phyloP scores from a whole-genome alignment of 202 grass and related monocot genomes.

The Panicum virgatum region DNA sequence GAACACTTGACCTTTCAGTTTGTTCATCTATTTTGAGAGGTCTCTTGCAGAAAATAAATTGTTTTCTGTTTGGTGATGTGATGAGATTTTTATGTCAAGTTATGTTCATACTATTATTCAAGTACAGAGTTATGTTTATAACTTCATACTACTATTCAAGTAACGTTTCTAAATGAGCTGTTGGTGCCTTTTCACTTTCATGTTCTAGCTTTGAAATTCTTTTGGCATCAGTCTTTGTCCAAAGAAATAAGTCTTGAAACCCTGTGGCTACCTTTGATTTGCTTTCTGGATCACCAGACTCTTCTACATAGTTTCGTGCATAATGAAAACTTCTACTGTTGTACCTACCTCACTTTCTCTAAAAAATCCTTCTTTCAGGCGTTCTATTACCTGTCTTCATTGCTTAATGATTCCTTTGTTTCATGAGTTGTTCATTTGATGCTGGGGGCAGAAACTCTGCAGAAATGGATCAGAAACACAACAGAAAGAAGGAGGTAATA shows the following conservation, averaged over 20 bases:
- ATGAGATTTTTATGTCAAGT: not conserved
- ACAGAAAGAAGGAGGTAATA: constrained; percentile 58
- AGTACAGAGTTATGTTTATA: too few species aligned
- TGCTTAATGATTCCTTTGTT: not conserved
- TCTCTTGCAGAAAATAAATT: not conserved
- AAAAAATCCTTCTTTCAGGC: constrained; percentile 18
- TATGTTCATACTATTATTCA: too few species aligned
- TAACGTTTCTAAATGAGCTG: constrained; percentile 21
- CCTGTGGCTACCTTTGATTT: not conserved
- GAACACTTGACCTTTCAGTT: not conserved
- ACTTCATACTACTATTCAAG: constrained; percentile 25
- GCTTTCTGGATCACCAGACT: not conserved
- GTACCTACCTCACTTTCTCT: constrained; percentile 26
- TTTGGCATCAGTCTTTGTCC: not conserved
- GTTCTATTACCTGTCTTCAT: not conserved
- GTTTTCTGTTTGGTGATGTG: not conserved
- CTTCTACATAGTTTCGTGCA: not conserved
- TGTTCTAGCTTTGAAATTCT: not conserved
- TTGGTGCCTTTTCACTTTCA: constrained; percentile 27
- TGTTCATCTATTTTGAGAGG: not conserved
- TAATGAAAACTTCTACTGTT: constrained; percentile 3
- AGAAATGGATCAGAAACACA: constrained; percentile 56
- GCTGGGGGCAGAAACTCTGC: constrained; percentile 5
- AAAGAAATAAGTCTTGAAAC: constrained; percentile 26
- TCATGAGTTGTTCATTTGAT: not conserved